Percentiles rank a stretch among this genome's conserved stretches.
These are phyloP conservation scores for Bretschneidera sinensis DNA, from an alignment of 345 rosid genomes.

Conservation along the genomic window DNA sequence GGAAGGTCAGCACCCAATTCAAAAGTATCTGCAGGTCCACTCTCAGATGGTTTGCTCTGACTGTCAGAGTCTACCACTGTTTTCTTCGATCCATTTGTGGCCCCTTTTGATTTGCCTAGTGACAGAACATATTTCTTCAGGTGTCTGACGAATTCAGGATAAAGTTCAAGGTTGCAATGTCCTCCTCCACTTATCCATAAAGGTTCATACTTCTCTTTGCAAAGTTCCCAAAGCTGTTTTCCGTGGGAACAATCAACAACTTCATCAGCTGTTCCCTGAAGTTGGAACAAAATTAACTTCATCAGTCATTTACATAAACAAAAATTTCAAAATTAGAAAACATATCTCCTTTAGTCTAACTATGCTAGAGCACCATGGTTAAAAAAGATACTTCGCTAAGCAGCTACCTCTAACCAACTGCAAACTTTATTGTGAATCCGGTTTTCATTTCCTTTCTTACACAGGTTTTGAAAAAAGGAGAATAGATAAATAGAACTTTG, in stretches of 20 bases:
- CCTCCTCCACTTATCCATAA: constrained; percentile 87
- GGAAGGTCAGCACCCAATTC: constrained; percentile 67
- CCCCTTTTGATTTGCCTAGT: constrained; percentile 50
- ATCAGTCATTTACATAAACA: constrained; percentile 10
- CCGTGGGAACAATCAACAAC: constrained; percentile 91
- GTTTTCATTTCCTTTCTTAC: too few species aligned
- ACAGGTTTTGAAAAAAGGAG: too few species aligned
- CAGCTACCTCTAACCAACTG: too few species aligned
- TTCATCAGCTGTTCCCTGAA: constrained; percentile 84
- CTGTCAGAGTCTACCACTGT: constrained; percentile 34
- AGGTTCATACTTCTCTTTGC: constrained; percentile 80
- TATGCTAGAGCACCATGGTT: too few species aligned
- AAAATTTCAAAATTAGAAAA: not conserved
- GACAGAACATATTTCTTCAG: constrained; percentile 66
- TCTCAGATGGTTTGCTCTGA: constrained; percentile 47
- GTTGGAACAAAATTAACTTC: constrained; percentile 3
- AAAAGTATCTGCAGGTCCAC: constrained; percentile 60
- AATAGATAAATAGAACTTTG: too few species aligned
- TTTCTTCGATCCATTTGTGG: constrained; percentile 34
- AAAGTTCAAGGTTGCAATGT: constrained; percentile 89
- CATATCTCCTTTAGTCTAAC: not conserved
- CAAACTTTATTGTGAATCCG: too few species aligned
- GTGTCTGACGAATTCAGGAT: constrained; percentile 75
- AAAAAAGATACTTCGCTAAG: too few species aligned
- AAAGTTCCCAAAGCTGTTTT: constrained; percentile 75